These are phyloP conservation scores for Ceratobasidium sp. DNA, from an alignment of 1,284 basidiomycete genomes.

Conservation along the genomic window DNA sequence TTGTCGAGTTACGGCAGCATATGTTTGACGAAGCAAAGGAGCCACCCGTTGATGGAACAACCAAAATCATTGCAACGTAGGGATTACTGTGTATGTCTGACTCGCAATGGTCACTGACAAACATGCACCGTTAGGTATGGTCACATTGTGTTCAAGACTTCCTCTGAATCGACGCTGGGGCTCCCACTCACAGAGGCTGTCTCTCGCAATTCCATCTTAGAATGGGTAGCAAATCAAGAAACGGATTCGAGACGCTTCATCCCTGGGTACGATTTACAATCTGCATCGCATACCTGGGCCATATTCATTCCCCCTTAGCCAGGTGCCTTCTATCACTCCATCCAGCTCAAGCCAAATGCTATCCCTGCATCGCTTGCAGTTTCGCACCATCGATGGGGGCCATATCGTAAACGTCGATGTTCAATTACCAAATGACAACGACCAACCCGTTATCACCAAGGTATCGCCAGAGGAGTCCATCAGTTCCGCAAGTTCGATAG, in stretches of 20 bases:
- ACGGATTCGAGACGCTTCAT: neutral
- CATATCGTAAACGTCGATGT: conserved; percentile 15
- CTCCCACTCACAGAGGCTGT: neutral
- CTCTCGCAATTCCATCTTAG: neutral
- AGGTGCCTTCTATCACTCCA: conserved; percentile 4
- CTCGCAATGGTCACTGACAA: neutral
- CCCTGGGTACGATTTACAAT: conserved; percentile 9
- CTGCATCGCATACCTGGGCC: neutral
- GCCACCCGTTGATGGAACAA: neutral
- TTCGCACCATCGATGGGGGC: conserved; percentile 13
- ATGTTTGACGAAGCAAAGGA: neutral
- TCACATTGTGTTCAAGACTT: conserved; percentile 4
- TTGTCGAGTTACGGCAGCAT: neutral
- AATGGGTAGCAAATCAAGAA: conserved; percentile 13
- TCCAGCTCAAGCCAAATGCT: neutral
- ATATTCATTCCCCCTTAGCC: neutral
- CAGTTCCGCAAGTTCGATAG: neutral
- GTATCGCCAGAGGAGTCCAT: neutral
- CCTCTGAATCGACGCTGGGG: neutral
- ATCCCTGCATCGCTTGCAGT: conserved; percentile 17
- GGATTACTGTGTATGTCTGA: neutral
- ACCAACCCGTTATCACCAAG: neutral
- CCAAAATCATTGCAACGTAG: conserved; percentile 10
- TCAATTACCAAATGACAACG: neutral
- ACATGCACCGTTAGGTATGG: conserved; percentile 10